A percentile compares a stretch with the other conserved stretches of the same genome.
Conservation (phyloP, 139 green algal species). For the Chlamydomonas sp. region DNA sequence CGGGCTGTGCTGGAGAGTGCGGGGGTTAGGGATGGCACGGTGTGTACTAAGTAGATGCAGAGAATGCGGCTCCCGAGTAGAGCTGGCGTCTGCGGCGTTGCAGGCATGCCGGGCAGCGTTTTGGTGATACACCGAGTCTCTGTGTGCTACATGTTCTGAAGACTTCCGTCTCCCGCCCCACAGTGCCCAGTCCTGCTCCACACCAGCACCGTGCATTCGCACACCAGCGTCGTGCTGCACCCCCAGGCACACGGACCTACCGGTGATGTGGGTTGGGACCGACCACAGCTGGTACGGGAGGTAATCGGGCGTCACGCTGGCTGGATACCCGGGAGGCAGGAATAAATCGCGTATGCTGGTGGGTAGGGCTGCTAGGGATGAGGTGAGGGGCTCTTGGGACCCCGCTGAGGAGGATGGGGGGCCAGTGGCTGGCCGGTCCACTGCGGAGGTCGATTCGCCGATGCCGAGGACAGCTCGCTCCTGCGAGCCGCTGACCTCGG, state of each 20-base stretch:
- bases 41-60: too few species aligned
- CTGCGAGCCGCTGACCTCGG: not conserved
- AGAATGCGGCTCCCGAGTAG: too few species aligned
- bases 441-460: not conserved
- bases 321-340: slow-evolving; percentile 79
- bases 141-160: too few species aligned
- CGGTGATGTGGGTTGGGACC: slow-evolving; percentile 76
- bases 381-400: not conserved
- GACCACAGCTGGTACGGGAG: slow-evolving; percentile 83
- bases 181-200: too few species aligned
- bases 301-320: slow-evolving; percentile 76
- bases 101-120: too few species aligned
- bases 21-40: too few species aligned
- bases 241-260: not conserved
- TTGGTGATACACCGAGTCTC: too few species aligned
- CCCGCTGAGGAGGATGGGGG: not conserved
- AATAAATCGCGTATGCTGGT: slow-evolving; percentile 55
- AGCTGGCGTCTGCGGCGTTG: too few species aligned
- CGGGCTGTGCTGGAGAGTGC: too few species aligned
- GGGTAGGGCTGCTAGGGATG: not conserved
- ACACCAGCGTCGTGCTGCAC: not conserved
- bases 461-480: not conserved
- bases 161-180: too few species aligned
- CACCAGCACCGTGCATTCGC: not conserved
- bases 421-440: not conserved